phyloP scores from a whole-genome alignment of 495 filamentous ascomycete genomes.

The Trichoderma reesei region DNA sequence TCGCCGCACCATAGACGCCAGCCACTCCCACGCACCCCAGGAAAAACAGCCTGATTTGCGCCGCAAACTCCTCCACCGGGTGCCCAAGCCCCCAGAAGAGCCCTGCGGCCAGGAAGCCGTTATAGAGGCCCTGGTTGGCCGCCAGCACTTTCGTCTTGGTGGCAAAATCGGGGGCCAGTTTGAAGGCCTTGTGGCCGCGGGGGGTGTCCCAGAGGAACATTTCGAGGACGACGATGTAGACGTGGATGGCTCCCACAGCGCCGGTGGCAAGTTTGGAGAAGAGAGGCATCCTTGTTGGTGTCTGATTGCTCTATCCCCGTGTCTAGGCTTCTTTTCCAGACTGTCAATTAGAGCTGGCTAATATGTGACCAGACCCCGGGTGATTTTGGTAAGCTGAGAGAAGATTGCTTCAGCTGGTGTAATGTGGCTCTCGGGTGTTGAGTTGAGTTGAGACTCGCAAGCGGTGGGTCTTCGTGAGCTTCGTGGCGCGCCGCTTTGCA shows the following conservation, averaged over 20 bases:
- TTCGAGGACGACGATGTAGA: slow-evolving; percentile 27
- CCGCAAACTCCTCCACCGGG: slow-evolving; percentile 19
- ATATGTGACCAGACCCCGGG: background rate
- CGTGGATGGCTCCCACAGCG: slow-evolving; percentile 20
- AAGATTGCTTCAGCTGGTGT: background rate
- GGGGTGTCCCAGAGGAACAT: slow-evolving; percentile 26
- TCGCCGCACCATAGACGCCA: slow-evolving; percentile 21
- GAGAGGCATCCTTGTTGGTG: slow-evolving; percentile 16
- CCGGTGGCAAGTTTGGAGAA: slow-evolving; percentile 15
- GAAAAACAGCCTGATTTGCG: slow-evolving; percentile 24
- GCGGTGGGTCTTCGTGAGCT: background rate
- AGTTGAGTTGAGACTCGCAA: background rate
- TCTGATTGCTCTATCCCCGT: background rate
- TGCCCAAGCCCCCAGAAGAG: slow-evolving; percentile 22
- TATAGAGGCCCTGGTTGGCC: slow-evolving; percentile 28
- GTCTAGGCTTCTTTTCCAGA: too few relatives aligned
- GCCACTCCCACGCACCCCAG: slow-evolving; percentile 24
- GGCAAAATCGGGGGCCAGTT: slow-evolving; percentile 20
- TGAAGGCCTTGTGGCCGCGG: slow-evolving; percentile 23
- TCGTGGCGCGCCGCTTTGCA: background rate
- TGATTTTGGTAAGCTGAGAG: background rate
- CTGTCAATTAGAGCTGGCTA: too few relatives aligned
- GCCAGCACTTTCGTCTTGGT: slow-evolving; percentile 20
- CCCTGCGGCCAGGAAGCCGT: slow-evolving; percentile 28
- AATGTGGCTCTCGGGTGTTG: background rate